Evolutionary conservation across 805 yeast species (phyloP).

Genomic region (Lipomyces orientalis): DNA sequence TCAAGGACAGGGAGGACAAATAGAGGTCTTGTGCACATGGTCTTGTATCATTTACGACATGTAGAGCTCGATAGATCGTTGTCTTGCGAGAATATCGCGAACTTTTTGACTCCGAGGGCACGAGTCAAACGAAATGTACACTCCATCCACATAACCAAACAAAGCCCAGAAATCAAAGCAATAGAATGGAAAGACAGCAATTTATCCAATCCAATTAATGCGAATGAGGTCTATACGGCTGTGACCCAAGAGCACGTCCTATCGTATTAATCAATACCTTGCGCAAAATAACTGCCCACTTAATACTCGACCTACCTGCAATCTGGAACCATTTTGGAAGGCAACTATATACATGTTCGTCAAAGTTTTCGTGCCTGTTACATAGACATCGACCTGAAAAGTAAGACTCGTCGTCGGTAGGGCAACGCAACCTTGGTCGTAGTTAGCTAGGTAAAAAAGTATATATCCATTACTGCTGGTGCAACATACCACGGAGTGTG

Average conservation of each 20-base stretch:
- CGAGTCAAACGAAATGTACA: neutral
- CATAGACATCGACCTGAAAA: conserved; percentile 37
- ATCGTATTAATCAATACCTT: neutral
- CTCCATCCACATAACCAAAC: neutral
- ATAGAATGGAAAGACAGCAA: conserved; percentile 1
- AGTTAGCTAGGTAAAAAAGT: conserved; percentile 63
- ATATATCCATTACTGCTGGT: neutral
- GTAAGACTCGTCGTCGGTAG: conserved; percentile 36
- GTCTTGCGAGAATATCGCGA: neutral
- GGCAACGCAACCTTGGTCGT: conserved; percentile 53
- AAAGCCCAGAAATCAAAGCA: neutral
- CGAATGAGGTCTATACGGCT: conserved; percentile 23
- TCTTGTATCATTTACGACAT: no score
- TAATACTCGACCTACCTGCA: conserved; percentile 8
- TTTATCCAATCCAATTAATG: neutral
- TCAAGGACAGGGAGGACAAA: conserved; percentile 7
- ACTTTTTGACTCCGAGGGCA: neutral
- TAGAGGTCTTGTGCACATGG: neutral
- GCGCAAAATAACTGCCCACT: neutral
- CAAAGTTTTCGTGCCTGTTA: conserved; percentile 37
- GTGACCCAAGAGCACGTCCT: conserved; percentile 37
- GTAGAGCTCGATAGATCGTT: no score
- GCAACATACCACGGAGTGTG: conserved; percentile 56
- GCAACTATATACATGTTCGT: conserved; percentile 39
- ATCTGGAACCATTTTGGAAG: conserved; percentile 39